Percentiles rank a stretch among this genome's conserved stretches.
Evolutionary conservation across 495 filamentous ascomycete species (phyloP).

Genomic region (Xylaria acuta): DNA sequence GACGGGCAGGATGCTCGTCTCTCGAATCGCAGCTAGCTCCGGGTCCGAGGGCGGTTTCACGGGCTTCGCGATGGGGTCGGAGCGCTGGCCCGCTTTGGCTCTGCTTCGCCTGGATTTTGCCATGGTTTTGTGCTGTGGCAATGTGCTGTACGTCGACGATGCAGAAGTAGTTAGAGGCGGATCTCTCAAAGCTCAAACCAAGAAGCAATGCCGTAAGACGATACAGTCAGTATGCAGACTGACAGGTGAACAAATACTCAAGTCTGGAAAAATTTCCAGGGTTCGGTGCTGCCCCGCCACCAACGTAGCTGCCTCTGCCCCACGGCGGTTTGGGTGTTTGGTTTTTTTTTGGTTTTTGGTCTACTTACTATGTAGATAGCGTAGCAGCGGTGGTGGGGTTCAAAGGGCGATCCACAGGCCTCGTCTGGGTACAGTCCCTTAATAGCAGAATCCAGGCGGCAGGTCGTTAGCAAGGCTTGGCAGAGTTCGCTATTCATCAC

Average conservation of each 20-base stretch:
- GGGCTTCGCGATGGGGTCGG: constrained; percentile 56
- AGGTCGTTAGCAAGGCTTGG: too few relatives aligned
- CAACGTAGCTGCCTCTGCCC: constrained; percentile 7
- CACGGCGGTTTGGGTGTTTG: constrained; percentile 9
- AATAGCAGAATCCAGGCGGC: too few relatives aligned
- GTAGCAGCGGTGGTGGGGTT: background rate
- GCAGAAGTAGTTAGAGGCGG: background rate
- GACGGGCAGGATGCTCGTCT: constrained; percentile 62
- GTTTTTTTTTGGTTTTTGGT: too few relatives aligned
- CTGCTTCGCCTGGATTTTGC: constrained; percentile 52
- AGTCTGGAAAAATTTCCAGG: constrained; percentile 34
- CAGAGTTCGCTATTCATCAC: too few relatives aligned
- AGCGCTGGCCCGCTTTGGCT: constrained; percentile 43
- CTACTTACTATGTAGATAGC: too few relatives aligned
- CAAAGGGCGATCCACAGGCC: background rate
- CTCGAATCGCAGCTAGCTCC: constrained; percentile 61
- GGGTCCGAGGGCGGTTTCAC: constrained; percentile 61
- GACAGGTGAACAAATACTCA: constrained; percentile 27
- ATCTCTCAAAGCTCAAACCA: background rate
- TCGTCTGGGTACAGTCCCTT: too few relatives aligned
- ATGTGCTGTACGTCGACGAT: background rate
- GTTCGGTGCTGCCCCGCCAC: constrained; percentile 18
- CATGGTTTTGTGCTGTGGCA: constrained; percentile 36
- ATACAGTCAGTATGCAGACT: constrained; percentile 12
- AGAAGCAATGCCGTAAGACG: constrained; percentile 7